Base-by-base conservation (phyloP, 805 yeast genomes). In the Teunomyces atbi region DNA sequence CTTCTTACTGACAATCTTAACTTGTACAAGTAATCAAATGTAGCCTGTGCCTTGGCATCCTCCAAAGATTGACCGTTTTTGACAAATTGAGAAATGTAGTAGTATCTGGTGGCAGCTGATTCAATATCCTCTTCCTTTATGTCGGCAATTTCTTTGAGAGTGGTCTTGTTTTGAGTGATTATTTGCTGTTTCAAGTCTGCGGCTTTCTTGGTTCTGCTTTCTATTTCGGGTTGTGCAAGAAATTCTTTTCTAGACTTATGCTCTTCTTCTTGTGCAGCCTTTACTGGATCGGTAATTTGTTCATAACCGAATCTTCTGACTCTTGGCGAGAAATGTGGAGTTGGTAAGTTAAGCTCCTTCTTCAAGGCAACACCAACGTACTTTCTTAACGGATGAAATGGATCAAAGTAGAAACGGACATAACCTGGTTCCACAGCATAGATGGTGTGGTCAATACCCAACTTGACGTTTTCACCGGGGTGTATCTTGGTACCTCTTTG, bases 401-500 rank as follows among this genome's bases (percentile, higher is more conserved):
- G 98, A 71, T 94, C 97, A 50, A 84, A 71, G 67, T 94, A 94
- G 68, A 81, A 94, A 52, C 95, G 80, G 26, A 92, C 97, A 64
- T 74, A 89, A 20, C 99, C 99, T 2, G 97, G 96, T 62, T 94
- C 98, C 29, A 74, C 59, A 3, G 99, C 97, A 65, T 76, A 89
- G 27, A 94, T 78, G 1, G 99, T 92, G 65, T 91, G 97, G 65
- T 94, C 98, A 58, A 82, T 84, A 52, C 99, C 99, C 50, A 92
- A 88, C 6, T 83, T 83, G 8, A 82, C 86, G 57, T 94, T 91
- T 55, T 87, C 95, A 28, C 99, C 99, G 0, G 99, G 98, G 61
- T 82, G 94, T 65, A 91, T 86, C 59, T 81, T 85, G 15, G 98
- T 89, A 58, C 99, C 99, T 64, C 98, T 80, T 63, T 94, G 99